phyloP scores from a whole-genome alignment of 2,329 filamentous ascomycete species.

The Hymenoscyphus infarciens region DNA sequence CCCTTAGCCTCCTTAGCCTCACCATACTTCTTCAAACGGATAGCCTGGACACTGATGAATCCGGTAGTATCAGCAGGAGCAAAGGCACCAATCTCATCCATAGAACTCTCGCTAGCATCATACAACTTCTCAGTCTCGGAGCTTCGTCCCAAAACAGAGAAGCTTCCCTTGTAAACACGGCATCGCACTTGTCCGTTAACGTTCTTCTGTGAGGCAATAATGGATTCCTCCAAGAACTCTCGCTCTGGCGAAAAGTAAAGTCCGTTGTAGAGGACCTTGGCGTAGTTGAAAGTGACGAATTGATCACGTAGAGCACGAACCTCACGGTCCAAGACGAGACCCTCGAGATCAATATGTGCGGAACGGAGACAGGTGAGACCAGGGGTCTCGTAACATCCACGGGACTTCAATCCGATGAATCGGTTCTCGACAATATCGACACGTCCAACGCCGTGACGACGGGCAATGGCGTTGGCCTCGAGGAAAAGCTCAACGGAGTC shows the following conservation, averaged over 20 bases:
- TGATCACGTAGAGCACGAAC: conserved; percentile 68
- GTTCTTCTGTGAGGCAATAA: conserved; percentile 55
- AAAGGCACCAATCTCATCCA: conserved; percentile 70
- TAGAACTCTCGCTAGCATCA: conserved; percentile 59
- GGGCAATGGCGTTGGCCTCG: conserved; percentile 66
- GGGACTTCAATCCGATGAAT: conserved; percentile 75
- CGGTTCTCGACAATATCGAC: conserved; percentile 83
- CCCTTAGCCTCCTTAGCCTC: conserved; percentile 78
- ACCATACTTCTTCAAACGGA: conserved; percentile 58
- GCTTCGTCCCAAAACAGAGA: conserved; percentile 56
- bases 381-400: conserved; percentile 70
- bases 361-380: conserved; percentile 34
- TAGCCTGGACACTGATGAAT: conserved; percentile 64
- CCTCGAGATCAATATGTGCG: conserved; percentile 54
- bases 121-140: conserved; percentile 68
- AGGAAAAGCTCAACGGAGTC: conserved; percentile 71
- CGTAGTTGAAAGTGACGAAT: conserved; percentile 63
- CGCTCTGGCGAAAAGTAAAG: conserved; percentile 66
- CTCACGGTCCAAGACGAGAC: conserved; percentile 65
- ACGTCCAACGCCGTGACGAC: conserved; percentile 70
- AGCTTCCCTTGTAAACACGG: conserved; percentile 64
- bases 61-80: conserved; percentile 61
- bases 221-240: conserved; percentile 65
- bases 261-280: conserved; percentile 57
- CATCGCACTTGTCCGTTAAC: conserved; percentile 61